Conservation (phyloP, 1,284 basidiomycete species). For the Cutaneotrichosporon cavernicola region DNA sequence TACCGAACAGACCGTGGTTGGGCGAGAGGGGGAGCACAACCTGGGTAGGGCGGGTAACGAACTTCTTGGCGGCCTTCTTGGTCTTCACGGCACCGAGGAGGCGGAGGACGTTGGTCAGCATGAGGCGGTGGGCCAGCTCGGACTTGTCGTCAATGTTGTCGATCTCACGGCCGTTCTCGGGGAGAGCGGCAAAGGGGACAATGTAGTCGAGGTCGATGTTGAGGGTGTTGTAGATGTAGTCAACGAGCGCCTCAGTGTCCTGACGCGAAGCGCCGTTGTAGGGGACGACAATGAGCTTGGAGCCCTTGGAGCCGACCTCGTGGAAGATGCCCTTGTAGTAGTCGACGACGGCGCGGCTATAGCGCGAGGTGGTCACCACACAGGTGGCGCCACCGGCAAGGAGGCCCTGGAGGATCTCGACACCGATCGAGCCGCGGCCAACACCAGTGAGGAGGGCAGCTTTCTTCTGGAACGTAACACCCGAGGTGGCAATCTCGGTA, state of each 20-base stretch:
- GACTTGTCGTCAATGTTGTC: constrained; percentile 96
- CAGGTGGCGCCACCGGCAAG: constrained; percentile 94
- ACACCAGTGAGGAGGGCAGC: constrained; percentile 97
- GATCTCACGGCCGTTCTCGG: constrained; percentile 97
- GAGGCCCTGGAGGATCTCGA: constrained; percentile 94
- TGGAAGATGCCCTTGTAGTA: constrained; percentile 99
- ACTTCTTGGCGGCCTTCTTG: constrained; percentile 94
- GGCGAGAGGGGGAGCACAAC: constrained; percentile 96
- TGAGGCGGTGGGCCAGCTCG: constrained; percentile 95
- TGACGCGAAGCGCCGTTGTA: constrained; percentile 97
- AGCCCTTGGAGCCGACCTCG: constrained; percentile 88
- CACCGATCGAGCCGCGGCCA: constrained; percentile 94
- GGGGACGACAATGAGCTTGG: constrained; percentile 92
- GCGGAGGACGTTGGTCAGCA: constrained; percentile 88
- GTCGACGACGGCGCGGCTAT: constrained; percentile 89
- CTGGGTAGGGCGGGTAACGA: constrained; percentile 96
- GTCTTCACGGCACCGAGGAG: constrained; percentile 94
- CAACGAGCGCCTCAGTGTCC: constrained; percentile 93
- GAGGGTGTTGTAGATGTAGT: constrained; percentile 95
- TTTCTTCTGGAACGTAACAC: constrained; percentile 97
- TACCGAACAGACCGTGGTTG: constrained; percentile 96
- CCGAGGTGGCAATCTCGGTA: constrained; percentile 95
- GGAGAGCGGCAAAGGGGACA: constrained; percentile 95
- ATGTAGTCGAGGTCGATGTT: constrained; percentile 97
- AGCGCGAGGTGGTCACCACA: constrained; percentile 94